Evolutionary conservation across 23 red algal genomes (phyloP).

Genomic region (Gracilariopsis chorda): DNA sequence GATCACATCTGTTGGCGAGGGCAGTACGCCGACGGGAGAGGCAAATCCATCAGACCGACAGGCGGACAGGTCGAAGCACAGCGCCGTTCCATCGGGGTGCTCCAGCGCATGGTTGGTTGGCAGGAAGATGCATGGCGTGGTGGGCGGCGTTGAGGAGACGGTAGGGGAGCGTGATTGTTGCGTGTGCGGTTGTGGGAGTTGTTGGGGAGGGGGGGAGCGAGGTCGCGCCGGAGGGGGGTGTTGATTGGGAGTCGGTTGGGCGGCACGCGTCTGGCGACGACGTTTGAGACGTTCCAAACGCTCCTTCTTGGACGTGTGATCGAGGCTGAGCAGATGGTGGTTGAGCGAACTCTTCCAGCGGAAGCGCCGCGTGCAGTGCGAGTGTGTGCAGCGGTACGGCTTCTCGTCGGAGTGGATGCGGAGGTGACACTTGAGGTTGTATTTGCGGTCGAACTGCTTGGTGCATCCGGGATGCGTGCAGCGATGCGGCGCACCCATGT

Average conservation of each 20-base stretch:
- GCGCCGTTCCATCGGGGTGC: background rate
- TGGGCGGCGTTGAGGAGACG: background rate
- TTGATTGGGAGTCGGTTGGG: background rate
- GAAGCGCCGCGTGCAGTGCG: slow-evolving; percentile 53
- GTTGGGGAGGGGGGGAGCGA: background rate
- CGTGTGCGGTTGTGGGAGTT: background rate
- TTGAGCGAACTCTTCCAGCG: slow-evolving; percentile 66
- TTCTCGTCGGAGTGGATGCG: slow-evolving; percentile 78
- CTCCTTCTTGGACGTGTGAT: slow-evolving; percentile 5
- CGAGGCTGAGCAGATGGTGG: slow-evolving; percentile 49
- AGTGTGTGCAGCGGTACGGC: slow-evolving; percentile 65
- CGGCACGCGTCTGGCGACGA: background rate
- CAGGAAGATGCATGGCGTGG: background rate
- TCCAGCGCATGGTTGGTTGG: background rate
- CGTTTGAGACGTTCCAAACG: slow-evolving; percentile 5
- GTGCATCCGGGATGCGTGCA: slow-evolving; percentile 37
- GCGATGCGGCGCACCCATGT: slow-evolving; percentile 14
- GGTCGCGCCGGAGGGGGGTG: background rate
- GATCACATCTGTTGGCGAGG: background rate
- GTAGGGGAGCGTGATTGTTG: background rate
- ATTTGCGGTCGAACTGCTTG: slow-evolving; percentile 44
- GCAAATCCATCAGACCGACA: background rate
- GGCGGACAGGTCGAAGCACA: too few species aligned
- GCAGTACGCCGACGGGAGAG: background rate
- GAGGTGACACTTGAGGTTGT: slow-evolving; percentile 69